Evolutionary conservation across 352 stramenopile species (phyloP).

Genomic region (Globisporangium takayamanum): DNA sequence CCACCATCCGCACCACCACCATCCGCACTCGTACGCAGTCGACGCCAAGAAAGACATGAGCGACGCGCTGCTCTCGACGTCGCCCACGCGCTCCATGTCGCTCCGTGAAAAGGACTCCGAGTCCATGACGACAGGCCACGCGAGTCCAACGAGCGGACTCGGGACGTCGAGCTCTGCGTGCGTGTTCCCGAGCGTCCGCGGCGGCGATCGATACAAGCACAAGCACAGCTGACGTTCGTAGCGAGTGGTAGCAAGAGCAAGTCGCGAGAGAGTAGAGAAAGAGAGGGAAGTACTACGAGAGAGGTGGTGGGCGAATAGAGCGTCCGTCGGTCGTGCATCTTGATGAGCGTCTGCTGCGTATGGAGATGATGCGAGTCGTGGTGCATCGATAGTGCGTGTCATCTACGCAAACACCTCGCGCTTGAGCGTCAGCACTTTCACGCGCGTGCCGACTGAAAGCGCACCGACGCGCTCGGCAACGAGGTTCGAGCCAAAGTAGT

Average conservation of each 20-base stretch:
- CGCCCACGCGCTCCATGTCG: slow-evolving; percentile 6
- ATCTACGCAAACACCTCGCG: slow-evolving; percentile 36
- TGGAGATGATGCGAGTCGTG: too few species aligned
- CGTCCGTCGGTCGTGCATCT: too few species aligned
- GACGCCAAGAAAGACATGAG: neutral
- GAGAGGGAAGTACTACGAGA: too few species aligned
- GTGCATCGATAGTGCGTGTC: too few species aligned
- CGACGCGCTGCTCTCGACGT: neutral
- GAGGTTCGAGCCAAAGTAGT: slow-evolving; percentile 80
- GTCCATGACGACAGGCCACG: neutral
- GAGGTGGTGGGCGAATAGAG: too few species aligned
- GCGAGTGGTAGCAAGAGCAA: too few species aligned
- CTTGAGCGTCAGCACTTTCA: slow-evolving; percentile 71
- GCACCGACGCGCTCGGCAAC: slow-evolving; percentile 32
- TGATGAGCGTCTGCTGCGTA: too few species aligned
- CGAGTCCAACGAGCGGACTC: neutral
- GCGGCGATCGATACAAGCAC: slow-evolving; percentile 48
- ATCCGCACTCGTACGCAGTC: neutral
- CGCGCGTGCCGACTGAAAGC: slow-evolving; percentile 36
- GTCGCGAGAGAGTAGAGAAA: too few species aligned
- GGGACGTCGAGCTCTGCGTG: slow-evolving; percentile 14
- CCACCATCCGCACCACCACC: neutral
- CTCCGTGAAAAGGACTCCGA: slow-evolving; percentile 14
- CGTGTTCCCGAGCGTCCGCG: slow-evolving; percentile 44
- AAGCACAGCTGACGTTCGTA: slow-evolving; percentile 4